Base-by-base conservation (phyloP, 2,329 filamentous ascomycete species). In the Botrytis pseudocinerea region DNA sequence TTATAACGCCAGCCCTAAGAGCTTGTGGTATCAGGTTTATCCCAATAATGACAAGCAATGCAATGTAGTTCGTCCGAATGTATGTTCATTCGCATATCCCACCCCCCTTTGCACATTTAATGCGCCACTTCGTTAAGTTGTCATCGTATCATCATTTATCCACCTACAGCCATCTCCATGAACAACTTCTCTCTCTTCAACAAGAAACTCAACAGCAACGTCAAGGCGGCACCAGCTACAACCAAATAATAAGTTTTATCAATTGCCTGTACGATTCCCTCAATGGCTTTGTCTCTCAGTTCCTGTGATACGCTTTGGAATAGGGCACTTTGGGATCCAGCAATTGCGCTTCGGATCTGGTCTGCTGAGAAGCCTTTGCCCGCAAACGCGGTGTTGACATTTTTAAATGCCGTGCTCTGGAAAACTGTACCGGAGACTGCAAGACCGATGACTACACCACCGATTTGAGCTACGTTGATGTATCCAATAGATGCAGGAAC, bases 381-480 rank as follows among this genome's bases (percentile, higher is more conserved):
- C 3, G 65, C 71, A 7, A 81, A 66, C 7, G 77, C 73, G 10
- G 69, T 63, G 1, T 65, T 72, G 25, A 84, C 75, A 25, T 79
- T 78, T 2, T 74, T 76, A 38, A 79, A 76, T 0, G 79, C 77
- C 22, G 75, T 73, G 65, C 80, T 82, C 71, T 83, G 78, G 76
- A 82, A 84, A 10, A 82, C 78, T 0, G 76, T 74, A 28, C 80
- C 81, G 7, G 81, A 79, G 42, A 83, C 82, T 4, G 79, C 76
- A 6, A 83, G 75, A 2, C 79, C 78, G 62, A 83, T 79, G 12
- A 80, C 77, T 10, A 78, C 76, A 40, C 79, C 79, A 5, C 77
- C 78, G 14, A 82, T 75, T 69, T 83, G 82, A 7, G 78, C 79
- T 32, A 80, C 74, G 40, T 79, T 82, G 54, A 82, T 81, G 73